Base-by-base conservation (phyloP, 257 asterid genomes). In the Haberlea rhodopensis region DNA sequence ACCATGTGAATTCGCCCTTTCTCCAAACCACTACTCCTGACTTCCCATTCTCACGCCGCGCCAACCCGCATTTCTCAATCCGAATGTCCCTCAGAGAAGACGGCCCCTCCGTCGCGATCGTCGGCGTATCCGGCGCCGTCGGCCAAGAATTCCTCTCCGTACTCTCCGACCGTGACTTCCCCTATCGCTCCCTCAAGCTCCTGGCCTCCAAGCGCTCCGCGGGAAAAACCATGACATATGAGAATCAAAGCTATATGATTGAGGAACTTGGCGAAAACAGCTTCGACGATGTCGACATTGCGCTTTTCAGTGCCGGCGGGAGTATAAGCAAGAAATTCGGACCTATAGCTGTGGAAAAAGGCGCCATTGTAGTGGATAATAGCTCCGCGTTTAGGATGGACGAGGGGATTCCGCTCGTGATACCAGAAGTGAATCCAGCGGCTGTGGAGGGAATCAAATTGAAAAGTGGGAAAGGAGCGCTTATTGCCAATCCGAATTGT, bases 371-470 rank as follows among this genome's bases (percentile, higher is more conserved):
- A 1, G 98, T 92, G 70, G 98, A 92, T 79, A 92, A 92, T 71
- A 92, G 98, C 84, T 92, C 97, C 1, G 98, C 98, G 2, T 92
- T 92, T 75, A 79, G 98, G 72, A 92, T 92, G 98, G 91, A 75
- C 49, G 96, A 85, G 4, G 94, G 88, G 13, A 70, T 87, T 29
- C 98, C 96, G 1, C 85, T 92, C 2, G 97, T 92, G 71, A 86
- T 92, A 27, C 97, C 97, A 2, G 98, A 92, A 77, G 98, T 92
- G 45, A 92, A 92, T 81, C 94, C 97, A 2, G 96, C 81, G 69
- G 96, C 96, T 11, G 87, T 89, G 98, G 75, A 65, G 45, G 91
- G 88, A 20, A 78, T 92, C 43, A 92, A 82, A 85, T 32, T 89
- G 26, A 76, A 65, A 58, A 75, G 71, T 63, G 95, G 95, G 37